phyloP scores from a whole-genome alignment of 208 protist genomes.

The Lotmaria passim region DNA sequence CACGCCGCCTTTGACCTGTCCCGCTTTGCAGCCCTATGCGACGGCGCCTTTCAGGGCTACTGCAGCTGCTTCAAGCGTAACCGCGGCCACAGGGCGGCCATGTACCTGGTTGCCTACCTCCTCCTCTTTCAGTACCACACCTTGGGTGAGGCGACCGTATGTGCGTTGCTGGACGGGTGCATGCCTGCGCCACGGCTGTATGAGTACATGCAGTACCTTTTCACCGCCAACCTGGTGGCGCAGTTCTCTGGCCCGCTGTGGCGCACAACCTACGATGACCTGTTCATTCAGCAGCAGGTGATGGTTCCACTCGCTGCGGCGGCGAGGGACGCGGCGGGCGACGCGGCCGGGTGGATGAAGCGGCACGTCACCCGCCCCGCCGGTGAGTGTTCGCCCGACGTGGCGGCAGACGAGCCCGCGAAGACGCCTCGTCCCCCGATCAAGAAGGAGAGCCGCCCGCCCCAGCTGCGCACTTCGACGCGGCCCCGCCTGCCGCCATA shows the following conservation, averaged over 20 bases:
- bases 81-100: conserved; percentile 41
- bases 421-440: not conserved
- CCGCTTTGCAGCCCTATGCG: conserved; percentile 65
- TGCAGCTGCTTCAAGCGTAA: conserved; percentile 70
- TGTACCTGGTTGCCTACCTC: conserved; percentile 81
- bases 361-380: not conserved
- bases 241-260: conserved; percentile 51
- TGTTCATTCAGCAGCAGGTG: conserved; percentile 53
- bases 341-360: conserved; percentile 11
- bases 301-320: conserved; percentile 22
- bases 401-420: not conserved
- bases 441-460: conserved; percentile 3
- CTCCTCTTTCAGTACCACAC: conserved; percentile 67
- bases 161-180: conserved; percentile 55
- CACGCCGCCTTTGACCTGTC: conserved; percentile 55
- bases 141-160: conserved; percentile 49
- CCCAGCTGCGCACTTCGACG: conserved; percentile 18
- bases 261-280: conserved; percentile 56
- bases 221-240: conserved; percentile 36
- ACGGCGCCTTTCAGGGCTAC: conserved; percentile 78
- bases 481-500: conserved; percentile 44
- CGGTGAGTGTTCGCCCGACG: not conserved
- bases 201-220: conserved; percentile 72
- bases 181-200: conserved; percentile 52
- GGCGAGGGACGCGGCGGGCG: conserved; percentile 6